Evolutionary conservation across 2,329 filamentous ascomycete genomes (phyloP).

Genomic region (Hypoxylon sp.): DNA sequence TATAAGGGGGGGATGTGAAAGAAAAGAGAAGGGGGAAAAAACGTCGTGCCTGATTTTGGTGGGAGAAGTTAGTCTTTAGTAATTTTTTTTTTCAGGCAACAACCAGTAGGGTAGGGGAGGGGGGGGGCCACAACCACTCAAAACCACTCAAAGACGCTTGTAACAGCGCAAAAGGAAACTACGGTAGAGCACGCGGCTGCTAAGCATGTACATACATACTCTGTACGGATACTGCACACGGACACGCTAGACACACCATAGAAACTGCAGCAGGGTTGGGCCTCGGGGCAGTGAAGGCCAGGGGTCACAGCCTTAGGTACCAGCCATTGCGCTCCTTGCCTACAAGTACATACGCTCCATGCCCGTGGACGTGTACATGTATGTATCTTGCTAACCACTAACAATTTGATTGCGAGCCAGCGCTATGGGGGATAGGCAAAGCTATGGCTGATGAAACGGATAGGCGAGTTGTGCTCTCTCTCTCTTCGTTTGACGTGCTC

Average conservation of each 20-base stretch:
- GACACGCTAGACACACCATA: not conserved
- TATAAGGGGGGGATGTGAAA: constrained; percentile 43
- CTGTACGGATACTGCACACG: constrained; percentile 9
- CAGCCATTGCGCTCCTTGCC: no score
- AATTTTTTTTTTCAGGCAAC: constrained; percentile 46
- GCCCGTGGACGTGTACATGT: no score
- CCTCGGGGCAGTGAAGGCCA: no score
- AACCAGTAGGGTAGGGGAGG: constrained; percentile 24
- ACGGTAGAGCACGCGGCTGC: no score
- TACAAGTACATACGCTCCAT: no score
- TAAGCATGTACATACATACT: no score
- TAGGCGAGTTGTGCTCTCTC: no score
- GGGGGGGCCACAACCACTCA: not conserved
- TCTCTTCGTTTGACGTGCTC: no score
- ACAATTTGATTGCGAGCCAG: constrained; percentile 33
- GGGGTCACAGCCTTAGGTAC: no score
- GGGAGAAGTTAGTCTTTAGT: constrained; percentile 42
- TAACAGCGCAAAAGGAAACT: not conserved
- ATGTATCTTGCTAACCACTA: constrained; percentile 41
- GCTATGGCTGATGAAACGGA: constrained; percentile 34
- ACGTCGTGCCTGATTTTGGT: constrained; percentile 33
- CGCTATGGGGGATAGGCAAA: not conserved
- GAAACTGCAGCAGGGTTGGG: no score
- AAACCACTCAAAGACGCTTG: not conserved
- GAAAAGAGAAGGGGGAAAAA: constrained; percentile 46